Evolutionary conservation across 2,329 filamentous ascomycete species (phyloP).

Genomic region (Alternaria arborescens): DNA sequence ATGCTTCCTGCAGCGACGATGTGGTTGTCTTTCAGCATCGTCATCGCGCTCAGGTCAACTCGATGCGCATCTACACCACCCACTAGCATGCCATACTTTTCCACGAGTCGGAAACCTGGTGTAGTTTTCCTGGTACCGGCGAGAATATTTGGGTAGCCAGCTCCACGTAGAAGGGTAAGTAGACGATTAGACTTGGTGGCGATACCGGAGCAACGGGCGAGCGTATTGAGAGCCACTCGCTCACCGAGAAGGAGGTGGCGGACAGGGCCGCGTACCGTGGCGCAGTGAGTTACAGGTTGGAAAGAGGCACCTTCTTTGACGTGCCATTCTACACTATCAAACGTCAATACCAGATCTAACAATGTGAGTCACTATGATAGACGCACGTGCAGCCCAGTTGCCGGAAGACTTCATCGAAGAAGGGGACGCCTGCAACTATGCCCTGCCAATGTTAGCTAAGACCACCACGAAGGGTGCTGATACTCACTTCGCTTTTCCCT

Average conservation of each 20-base stretch:
- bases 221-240: conserved; percentile 87
- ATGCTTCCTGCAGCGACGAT: conserved; percentile 90
- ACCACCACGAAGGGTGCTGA: background rate
- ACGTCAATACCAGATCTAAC: conserved; percentile 4
- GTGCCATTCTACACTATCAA: conserved; percentile 80
- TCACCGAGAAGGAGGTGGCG: conserved; percentile 88
- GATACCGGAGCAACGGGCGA: conserved; percentile 90
- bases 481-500: conserved; percentile 64
- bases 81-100: conserved; percentile 97
- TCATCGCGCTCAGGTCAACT: conserved; percentile 89
- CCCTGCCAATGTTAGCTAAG: conserved; percentile 59
- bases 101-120: conserved; percentile 90
- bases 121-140: conserved; percentile 97
- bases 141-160: conserved; percentile 83
- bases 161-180: conserved; percentile 61
- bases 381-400: conserved; percentile 83
- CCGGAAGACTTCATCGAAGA: conserved; percentile 91
- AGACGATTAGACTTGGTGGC: conserved; percentile 70
- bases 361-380: background rate
- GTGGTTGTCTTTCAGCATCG: conserved; percentile 99
- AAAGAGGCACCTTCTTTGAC: conserved; percentile 76
- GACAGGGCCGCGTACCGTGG: conserved; percentile 85
- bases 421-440: conserved; percentile 88
- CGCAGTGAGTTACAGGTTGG: conserved; percentile 67
- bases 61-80: conserved; percentile 92